phyloP scores from a whole-genome alignment of 2,329 filamentous ascomycete genomes.

The Aureobasidium subglaciale region DNA sequence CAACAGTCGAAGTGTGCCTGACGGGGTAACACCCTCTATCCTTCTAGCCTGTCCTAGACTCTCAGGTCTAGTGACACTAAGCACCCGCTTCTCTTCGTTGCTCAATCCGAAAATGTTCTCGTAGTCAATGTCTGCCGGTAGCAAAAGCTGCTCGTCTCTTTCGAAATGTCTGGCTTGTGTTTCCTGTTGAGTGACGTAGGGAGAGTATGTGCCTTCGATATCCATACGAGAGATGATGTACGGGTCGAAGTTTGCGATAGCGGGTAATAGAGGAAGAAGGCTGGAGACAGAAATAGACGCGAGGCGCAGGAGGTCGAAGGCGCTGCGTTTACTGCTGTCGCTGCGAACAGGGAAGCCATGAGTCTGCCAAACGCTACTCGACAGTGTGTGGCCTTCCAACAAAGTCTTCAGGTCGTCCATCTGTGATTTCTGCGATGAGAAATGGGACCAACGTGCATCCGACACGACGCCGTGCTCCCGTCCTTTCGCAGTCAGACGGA shows the following conservation, averaged over 20 bases:
- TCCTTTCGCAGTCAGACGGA: slow-evolving; percentile 73
- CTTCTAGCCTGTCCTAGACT: slow-evolving; percentile 81
- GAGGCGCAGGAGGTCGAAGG: slow-evolving; percentile 71
- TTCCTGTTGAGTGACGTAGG: slow-evolving; percentile 71
- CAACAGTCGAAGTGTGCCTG: slow-evolving; percentile 50
- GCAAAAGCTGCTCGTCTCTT: slow-evolving; percentile 65
- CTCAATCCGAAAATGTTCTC: slow-evolving; percentile 65
- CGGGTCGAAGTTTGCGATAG: slow-evolving; percentile 46
- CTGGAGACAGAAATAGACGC: slow-evolving; percentile 54
- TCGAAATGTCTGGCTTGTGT: slow-evolving; percentile 59
- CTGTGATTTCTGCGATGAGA: slow-evolving; percentile 57
- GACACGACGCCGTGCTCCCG: slow-evolving; percentile 68
- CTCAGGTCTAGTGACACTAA: slow-evolving; percentile 67
- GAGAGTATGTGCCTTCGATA: slow-evolving; percentile 80
- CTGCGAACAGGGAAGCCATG: slow-evolving; percentile 62
- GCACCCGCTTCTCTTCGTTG: slow-evolving; percentile 65
- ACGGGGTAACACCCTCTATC: slow-evolving; percentile 66
- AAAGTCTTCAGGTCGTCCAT: slow-evolving; percentile 58
- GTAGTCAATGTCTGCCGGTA: slow-evolving; percentile 75
- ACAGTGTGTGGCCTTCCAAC: slow-evolving; percentile 53
- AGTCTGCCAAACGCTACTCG: slow-evolving; percentile 59
- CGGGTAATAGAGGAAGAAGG: slow-evolving; percentile 45
- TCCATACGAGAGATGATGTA: slow-evolving; percentile 62
- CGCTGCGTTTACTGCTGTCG: slow-evolving; percentile 61
- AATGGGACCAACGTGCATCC: slow-evolving; percentile 69